Conservation (phyloP, 768 basidiomycete genomes). For the Cystofilobasidium capitatum region DNA sequence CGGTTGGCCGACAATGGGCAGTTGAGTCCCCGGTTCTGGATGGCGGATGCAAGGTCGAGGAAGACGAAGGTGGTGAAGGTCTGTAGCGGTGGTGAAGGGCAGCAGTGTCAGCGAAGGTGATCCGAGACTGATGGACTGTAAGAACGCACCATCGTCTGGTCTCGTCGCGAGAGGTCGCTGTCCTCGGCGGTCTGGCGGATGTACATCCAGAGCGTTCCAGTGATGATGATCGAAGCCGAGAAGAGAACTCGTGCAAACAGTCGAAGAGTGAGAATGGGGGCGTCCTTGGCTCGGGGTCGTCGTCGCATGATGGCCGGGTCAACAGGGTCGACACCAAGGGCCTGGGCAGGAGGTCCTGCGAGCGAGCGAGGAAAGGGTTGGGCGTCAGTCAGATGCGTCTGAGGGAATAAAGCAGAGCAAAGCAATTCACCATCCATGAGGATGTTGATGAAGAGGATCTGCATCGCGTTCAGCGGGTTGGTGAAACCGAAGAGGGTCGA, state of each 20-base stretch:
- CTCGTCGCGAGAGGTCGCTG: slow-evolving; percentile 68
- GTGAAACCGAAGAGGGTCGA: slow-evolving; percentile 79
- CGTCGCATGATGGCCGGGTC: slow-evolving; percentile 84
- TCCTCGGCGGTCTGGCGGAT: slow-evolving; percentile 64
- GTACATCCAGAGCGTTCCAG: slow-evolving; percentile 81
- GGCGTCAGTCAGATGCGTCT: background rate
- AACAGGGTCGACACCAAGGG: slow-evolving; percentile 91
- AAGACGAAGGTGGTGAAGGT: slow-evolving; percentile 98
- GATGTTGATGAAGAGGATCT: slow-evolving; percentile 96
- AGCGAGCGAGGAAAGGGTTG: slow-evolving; percentile 19
- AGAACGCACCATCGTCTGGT: slow-evolving; percentile 84
- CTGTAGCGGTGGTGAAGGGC: slow-evolving; percentile 41
- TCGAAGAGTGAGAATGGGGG: slow-evolving; percentile 67
- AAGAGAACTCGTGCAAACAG: slow-evolving; percentile 77
- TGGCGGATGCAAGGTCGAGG: slow-evolving; percentile 85
- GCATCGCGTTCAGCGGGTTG: slow-evolving; percentile 94
- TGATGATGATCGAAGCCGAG: slow-evolving; percentile 81
- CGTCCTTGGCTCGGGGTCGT: slow-evolving; percentile 86
- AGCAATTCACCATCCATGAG: slow-evolving; percentile 74
- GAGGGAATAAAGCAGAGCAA: background rate
- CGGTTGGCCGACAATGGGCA: slow-evolving; percentile 67
- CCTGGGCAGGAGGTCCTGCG: slow-evolving; percentile 83
- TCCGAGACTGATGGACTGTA: background rate
- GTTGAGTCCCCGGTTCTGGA: slow-evolving; percentile 85
- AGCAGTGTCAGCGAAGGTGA: background rate